A percentile compares a stretch with the other conserved stretches of the same genome.
Evolutionary conservation across 2,329 filamentous ascomycete species (phyloP).

Genomic region (Emydomyces testavorans): DNA sequence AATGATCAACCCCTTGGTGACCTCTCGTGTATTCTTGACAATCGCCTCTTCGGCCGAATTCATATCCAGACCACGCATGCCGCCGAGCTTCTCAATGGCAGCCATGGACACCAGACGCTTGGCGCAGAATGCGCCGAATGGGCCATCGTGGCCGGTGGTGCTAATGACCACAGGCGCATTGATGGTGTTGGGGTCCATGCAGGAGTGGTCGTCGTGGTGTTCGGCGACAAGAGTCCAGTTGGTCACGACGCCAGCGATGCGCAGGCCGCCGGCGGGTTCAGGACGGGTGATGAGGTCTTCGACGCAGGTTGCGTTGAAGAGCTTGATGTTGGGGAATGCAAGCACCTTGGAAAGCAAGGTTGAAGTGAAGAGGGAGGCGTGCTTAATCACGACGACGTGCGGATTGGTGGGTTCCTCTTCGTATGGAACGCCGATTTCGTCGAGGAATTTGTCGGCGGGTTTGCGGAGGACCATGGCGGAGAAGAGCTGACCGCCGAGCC

Average conservation of each 20-base stretch:
- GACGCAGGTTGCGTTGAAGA: conserved; percentile 88
- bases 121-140: conserved; percentile 81
- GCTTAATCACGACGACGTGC: conserved; percentile 83
- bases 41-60: conserved; percentile 83
- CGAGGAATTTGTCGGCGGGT: conserved; percentile 74
- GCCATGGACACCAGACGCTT: conserved; percentile 87
- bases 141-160: conserved; percentile 82
- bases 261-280: conserved; percentile 43
- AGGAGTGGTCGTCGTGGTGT: conserved; percentile 79
- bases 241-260: conserved; percentile 79
- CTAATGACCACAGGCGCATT: conserved; percentile 80
- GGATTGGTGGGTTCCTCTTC: conserved; percentile 83
- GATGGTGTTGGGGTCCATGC: conserved; percentile 97
- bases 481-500: conserved; percentile 91
- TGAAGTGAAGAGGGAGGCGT: conserved; percentile 82
- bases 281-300: conserved; percentile 84
- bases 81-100: conserved; percentile 68
- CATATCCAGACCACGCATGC: conserved; percentile 92
- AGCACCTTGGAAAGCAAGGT: conserved; percentile 77
- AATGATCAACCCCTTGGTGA: conserved; percentile 79
- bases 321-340: conserved; percentile 78
- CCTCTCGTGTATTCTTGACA: conserved; percentile 79
- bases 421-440: conserved; percentile 69
- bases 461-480: conserved; percentile 92
- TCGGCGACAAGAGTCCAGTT: conserved; percentile 91